phyloP scores from a whole-genome alignment of 305 asterid species.

The Plantago coronopus region DNA sequence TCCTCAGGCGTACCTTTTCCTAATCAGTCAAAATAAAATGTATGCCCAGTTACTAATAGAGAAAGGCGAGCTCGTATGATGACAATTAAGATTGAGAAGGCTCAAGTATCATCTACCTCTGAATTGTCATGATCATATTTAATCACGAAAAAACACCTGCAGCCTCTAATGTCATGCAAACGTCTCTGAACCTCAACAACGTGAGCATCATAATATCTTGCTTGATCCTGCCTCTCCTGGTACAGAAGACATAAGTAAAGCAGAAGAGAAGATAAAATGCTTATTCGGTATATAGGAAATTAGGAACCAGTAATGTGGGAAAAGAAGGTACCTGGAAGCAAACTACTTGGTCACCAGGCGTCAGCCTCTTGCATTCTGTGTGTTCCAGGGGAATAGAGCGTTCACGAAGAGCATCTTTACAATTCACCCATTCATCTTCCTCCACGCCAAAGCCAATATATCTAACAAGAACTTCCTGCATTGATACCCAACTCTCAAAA shows the following conservation, averaged over 20 bases:
- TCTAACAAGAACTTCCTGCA: conserved; percentile 81
- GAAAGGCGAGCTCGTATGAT: too few species aligned
- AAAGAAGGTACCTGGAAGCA: conserved; percentile 75
- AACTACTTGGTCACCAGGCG: conserved; percentile 68
- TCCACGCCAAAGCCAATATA: conserved; percentile 70
- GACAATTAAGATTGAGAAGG: not conserved
- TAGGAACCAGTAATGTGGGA: too few species aligned
- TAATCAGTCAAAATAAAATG: conserved; percentile 14
- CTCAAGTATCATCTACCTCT: conserved; percentile 41
- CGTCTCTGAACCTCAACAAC: conserved; percentile 57
- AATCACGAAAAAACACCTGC: conserved; percentile 77
- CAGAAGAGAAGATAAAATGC: conserved; percentile 2
- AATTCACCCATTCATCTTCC: conserved; percentile 84
- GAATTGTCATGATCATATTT: conserved; percentile 53
- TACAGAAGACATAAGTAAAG: conserved; percentile 12
- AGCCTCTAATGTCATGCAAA: conserved; percentile 79
- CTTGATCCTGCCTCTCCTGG: conserved; percentile 69
- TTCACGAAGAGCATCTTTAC: conserved; percentile 50
- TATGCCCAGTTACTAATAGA: not conserved
- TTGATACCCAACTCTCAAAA: conserved; percentile 15
- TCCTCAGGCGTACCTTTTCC: conserved; percentile 74
- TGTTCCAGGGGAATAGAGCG: conserved; percentile 79
- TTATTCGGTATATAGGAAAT: too few species aligned
- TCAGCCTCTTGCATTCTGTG: conserved; percentile 69
- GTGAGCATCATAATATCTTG: conserved; percentile 70